Evolutionary conservation across 352 stramenopile species (phyloP), one percentile per base, ranked within the genome.

Genomic region (Stramenopiles sp.): DNA sequence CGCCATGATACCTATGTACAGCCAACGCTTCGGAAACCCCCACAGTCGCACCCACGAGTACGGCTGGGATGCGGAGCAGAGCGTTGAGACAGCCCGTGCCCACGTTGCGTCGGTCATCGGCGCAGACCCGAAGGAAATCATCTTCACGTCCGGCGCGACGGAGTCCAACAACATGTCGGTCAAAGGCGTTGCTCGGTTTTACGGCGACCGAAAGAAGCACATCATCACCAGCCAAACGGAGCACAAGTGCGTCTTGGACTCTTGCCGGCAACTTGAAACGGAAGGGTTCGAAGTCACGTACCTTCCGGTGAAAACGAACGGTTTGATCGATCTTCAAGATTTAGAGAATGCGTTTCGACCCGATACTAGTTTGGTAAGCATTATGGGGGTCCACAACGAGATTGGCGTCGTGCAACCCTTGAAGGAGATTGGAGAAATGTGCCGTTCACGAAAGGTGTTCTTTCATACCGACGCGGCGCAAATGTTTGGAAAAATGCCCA

Each of bases 361-460:
- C 0, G 90, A 96, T 76, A 99, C 96, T n/a, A 87, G 89, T 18
- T 82, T 98, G 0, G 90, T 98, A 32, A 97, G 89, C 68, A 85
- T 99, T 49, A 99, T 99, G 87, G 94, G 93, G 0, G 94, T 99
- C 63, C 98, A 99, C 86, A 99, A 99, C 82, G 96, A 99, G 84
- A 99, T 99, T 82, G 96, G 96, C 36, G 96, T 98, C 34, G 77
- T 98, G 33, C 96, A 99, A 82, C 93, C 93, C 3, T 83, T 99
- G 1, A 89, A 97, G 82, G 90, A 97, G 77, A 97, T 98, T 80
- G 92, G 92, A 32, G 82, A 89, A 74, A 90, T 97, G 69, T 97
- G 91, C 80, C 86, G 88, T 68, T 83, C 84, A 30, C 81, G 85
- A 77, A 96, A 95, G 80, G 87, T 98, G 34, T 96, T 98, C 78